Evolutionary conservation across 495 filamentous ascomycete species (phyloP), one percentile per base, ranked within the genome.

Genomic region (Astrothelium subdiscretum): DNA sequence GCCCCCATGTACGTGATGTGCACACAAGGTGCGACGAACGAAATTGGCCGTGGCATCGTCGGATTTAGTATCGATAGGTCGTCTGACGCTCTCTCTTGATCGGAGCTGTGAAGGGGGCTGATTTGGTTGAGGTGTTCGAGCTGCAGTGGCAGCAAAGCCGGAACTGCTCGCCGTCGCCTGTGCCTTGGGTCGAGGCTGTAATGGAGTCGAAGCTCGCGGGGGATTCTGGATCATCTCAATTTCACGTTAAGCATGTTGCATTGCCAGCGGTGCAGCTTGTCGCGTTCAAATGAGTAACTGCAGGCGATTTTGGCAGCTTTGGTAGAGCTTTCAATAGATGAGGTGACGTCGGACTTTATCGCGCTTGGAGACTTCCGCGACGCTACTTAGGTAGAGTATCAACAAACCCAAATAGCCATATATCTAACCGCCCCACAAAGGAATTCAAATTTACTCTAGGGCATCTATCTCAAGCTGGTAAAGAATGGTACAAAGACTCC

Each of bases 11-110:
- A 73, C 71, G 32, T 81, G 79, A 29, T 83, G 79, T 12, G 72
- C 60, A 68, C 85, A 88, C n/a, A 90, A 78, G 18, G 84, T 80
- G 13, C 84, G 81, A 63, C 86, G 79, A 63, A 90, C 85, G 54
- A 88, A 78, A 26, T 78, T 74, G 3, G 75, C 68, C 1, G 85
- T 86, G 3, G 79, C 79, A 65, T 80, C 81, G 59, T 89, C 82
- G 31, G 77, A 79, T 18, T 71, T 63, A n/a, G 72, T 63, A 66
- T 80, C 81, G 26, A 66, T 42, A 31, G 67, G 44, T 0, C 76
- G 42, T 54, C 62, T 65, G 31, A 20, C 42, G 24, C 3, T 26
- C 8, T 54, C 48, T 29, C 29, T 54, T 5, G 58, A 52, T 52
- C 58, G 12, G 24, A 54, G 8, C 24, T 54, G 48, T 8, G 24